Conservation (phyloP, 306 rosid genomes). For the Quercus rubra region DNA sequence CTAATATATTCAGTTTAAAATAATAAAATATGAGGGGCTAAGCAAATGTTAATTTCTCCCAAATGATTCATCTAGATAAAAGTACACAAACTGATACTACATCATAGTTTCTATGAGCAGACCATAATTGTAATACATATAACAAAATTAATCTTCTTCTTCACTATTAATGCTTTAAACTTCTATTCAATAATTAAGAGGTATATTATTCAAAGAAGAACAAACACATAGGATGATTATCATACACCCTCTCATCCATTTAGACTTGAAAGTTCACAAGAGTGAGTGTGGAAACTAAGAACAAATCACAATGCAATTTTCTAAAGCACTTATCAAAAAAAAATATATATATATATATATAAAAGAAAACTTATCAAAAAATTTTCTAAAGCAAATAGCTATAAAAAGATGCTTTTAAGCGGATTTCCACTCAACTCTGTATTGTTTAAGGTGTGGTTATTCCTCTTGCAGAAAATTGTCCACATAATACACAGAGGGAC, state of each 20-base stretch:
- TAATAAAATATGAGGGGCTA: neutral
- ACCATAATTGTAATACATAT: neutral
- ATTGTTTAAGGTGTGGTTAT: neutral
- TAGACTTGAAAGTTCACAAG: too few relatives aligned
- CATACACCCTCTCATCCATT: too few relatives aligned
- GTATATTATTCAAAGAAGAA: too few relatives aligned
- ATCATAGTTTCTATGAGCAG: neutral
- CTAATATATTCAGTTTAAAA: neutral
- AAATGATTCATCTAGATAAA: neutral
- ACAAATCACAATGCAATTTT: too few relatives aligned
- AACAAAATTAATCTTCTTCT: neutral
- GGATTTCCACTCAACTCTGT: neutral
- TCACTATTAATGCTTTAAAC: neutral
- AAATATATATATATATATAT: too few relatives aligned
- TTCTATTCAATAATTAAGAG: neutral
- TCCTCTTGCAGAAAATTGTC: neutral
- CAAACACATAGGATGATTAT: too few relatives aligned
- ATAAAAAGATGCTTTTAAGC: neutral
- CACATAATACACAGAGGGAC: neutral
- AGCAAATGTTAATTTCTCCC: neutral
- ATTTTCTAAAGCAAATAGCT: too few relatives aligned
- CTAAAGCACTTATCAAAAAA: too few relatives aligned
- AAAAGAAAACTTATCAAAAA: too few relatives aligned
- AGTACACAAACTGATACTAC: too few relatives aligned
- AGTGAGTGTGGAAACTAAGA: too few relatives aligned